A percentile compares a stretch with the other conserved stretches of the same genome.
Conservation (phyloP, 345 rosid species). For the Iberis pinnata region DNA sequence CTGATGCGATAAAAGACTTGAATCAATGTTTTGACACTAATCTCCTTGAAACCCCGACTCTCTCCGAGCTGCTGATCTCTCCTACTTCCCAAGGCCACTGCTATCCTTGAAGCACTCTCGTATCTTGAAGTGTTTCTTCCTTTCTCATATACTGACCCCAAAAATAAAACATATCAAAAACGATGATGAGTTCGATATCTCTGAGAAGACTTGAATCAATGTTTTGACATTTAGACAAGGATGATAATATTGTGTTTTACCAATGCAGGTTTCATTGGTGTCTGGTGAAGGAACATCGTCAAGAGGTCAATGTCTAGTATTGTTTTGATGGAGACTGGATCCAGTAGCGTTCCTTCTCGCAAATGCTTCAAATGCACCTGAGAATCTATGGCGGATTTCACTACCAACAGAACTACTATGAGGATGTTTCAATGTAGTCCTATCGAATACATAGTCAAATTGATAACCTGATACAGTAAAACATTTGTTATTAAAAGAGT, state of each 20-base stretch:
- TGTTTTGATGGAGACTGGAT: constrained; percentile 44
- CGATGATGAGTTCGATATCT: neutral
- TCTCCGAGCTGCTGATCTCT: constrained; percentile 68
- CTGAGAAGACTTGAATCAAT: neutral
- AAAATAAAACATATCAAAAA: neutral
- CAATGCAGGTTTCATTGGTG: constrained; percentile 53
- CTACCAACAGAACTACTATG: constrained; percentile 64
- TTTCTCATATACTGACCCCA: constrained; percentile 46
- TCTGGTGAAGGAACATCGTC: constrained; percentile 48
- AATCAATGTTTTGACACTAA: no score
- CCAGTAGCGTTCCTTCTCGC: constrained; percentile 51
- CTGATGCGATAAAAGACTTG: no score
- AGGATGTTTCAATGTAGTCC: constrained; percentile 83
- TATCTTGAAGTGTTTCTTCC: constrained; percentile 52
- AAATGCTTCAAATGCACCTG: constrained; percentile 74
- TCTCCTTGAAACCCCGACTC: constrained; percentile 35
- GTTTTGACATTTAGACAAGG: neutral
- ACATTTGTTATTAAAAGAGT: neutral
- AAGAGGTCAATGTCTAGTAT: constrained; percentile 40
- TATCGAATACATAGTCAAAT: constrained; percentile 75
- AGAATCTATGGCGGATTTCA: constrained; percentile 60
- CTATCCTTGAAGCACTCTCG: constrained; percentile 73
- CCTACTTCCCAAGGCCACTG: constrained; percentile 47
- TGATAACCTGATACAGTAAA: constrained; percentile 50
- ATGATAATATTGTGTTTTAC: constrained; percentile 8